Percentiles rank a stretch among this genome's conserved stretches.
phyloP scores from a whole-genome alignment of 495 filamentous ascomycete species.

The Endocarpon pusillum region DNA sequence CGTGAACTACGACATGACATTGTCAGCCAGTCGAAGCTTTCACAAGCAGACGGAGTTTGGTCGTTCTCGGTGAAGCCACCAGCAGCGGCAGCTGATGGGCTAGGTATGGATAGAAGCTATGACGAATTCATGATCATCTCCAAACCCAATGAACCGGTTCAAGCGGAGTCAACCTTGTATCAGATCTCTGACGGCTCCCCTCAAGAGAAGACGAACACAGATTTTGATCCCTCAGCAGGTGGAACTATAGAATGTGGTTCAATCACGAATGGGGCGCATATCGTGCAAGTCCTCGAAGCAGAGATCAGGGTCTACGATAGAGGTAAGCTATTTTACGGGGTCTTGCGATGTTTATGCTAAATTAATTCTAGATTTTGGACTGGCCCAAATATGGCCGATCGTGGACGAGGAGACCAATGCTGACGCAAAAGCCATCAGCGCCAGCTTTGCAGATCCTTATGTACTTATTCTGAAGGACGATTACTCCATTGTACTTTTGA shows the following conservation, averaged over 20 bases:
- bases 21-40: no score
- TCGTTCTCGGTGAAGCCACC: no score
- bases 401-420: slow-evolving; percentile 74
- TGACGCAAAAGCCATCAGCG: slow-evolving; percentile 53
- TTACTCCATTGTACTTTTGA: slow-evolving; percentile 53
- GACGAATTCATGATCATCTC: slow-evolving; percentile 56
- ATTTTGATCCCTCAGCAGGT: slow-evolving; percentile 71
- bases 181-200: no score
- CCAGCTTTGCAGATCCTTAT: slow-evolving; percentile 79
- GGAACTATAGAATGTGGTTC: slow-evolving; percentile 47
- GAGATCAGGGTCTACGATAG: slow-evolving; percentile 80
- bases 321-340: slow-evolving; percentile 35
- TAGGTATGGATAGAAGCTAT: no score
- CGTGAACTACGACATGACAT: no score
- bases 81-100: no score
- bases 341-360: slow-evolving; percentile 4
- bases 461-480: slow-evolving; percentile 75
- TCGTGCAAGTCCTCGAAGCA: slow-evolving; percentile 69
- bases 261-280: no score
- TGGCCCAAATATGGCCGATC: slow-evolving; percentile 80
- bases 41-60: no score
- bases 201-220: slow-evolving; percentile 47
- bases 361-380: slow-evolving; percentile 46
- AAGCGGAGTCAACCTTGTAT: no score
- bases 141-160: no score